phyloP scores from a whole-genome alignment of 129 eudicot genomes.

The Scalesia atractyloides region DNA sequence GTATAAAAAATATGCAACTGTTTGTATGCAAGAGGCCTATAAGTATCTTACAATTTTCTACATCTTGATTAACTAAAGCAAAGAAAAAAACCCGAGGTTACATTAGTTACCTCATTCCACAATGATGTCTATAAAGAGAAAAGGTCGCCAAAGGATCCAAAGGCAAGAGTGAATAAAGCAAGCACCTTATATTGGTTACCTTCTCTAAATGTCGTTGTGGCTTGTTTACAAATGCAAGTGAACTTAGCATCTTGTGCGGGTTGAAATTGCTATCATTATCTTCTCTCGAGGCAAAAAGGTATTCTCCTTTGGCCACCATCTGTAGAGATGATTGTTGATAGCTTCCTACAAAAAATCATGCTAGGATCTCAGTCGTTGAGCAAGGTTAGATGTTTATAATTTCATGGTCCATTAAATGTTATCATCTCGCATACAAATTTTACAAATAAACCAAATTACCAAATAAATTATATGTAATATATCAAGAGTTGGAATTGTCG shows the following conservation, averaged over 20 bases:
- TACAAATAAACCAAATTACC: too few species aligned
- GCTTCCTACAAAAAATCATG: conserved; percentile 42
- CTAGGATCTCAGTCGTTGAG: conserved; percentile 28
- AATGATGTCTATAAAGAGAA: conserved; percentile 37
- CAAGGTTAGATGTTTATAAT: conserved; percentile 19
- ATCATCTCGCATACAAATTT: too few species aligned
- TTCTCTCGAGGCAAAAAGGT: conserved; percentile 60
- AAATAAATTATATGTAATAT: too few species aligned
- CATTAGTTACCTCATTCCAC: background rate
- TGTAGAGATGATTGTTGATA: conserved; percentile 41
- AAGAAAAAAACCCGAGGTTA: background rate
- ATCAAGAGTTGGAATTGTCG: too few species aligned
- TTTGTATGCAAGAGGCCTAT: conserved; percentile 6
- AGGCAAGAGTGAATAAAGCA: conserved; percentile 46
- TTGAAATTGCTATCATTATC: conserved; percentile 47
- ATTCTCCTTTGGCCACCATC: conserved; percentile 68
- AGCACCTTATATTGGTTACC: conserved; percentile 50
- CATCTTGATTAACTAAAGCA: background rate
- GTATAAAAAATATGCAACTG: background rate
- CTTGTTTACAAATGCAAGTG: conserved; percentile 62
- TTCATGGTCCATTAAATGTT: background rate
- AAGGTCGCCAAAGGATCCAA: conserved; percentile 57
- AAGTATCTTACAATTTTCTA: conserved; percentile 11
- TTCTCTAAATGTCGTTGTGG: conserved; percentile 60
- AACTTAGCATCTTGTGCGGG: conserved; percentile 58